Conservation (phyloP, 352 stramenopile species). For the Blastocystis sp. region DNA sequence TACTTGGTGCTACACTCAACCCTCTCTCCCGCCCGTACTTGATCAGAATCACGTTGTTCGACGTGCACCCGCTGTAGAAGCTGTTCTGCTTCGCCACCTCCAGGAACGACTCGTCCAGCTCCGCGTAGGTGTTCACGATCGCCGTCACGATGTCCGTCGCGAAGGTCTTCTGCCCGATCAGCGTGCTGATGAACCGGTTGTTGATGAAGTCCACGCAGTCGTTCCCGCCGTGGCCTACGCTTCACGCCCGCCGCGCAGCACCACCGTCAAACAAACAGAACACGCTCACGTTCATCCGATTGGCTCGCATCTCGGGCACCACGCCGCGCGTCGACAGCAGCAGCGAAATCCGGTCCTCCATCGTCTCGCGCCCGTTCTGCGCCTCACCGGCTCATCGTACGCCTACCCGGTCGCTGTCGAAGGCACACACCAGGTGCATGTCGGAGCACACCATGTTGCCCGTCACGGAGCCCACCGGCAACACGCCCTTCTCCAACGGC, state of each 20-base stretch:
- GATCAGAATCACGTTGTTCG: slow-evolving; percentile 64
- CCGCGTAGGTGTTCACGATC: slow-evolving; percentile 32
- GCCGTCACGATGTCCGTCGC: slow-evolving; percentile 52
- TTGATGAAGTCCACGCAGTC: slow-evolving; percentile 61
- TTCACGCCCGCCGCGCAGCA: background rate
- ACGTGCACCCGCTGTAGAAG: slow-evolving; percentile 56
- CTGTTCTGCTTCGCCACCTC: slow-evolving; percentile 39
- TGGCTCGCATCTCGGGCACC: background rate
- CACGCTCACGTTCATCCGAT: slow-evolving; percentile 22
- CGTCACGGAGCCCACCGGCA: background rate
- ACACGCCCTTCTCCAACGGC: slow-evolving; percentile 15
- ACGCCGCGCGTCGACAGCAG: slow-evolving; percentile 29
- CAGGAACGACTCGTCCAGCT: slow-evolving; percentile 50
- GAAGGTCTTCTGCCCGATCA: slow-evolving; percentile 33
- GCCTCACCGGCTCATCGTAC: background rate
- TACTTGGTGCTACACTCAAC: slow-evolving; percentile 42
- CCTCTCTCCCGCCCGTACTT: background rate
- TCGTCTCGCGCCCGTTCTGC: slow-evolving; percentile 38
- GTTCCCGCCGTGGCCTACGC: slow-evolving; percentile 31
- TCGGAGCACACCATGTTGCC: slow-evolving; percentile 62
- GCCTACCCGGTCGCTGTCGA: slow-evolving; percentile 45
- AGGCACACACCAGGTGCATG: slow-evolving; percentile 64
- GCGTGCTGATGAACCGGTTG: slow-evolving; percentile 57
- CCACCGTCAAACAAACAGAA: slow-evolving; percentile 63
- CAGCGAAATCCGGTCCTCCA: slow-evolving; percentile 60